Percentiles rank a stretch among this genome's conserved stretches.
These are phyloP conservation scores for Aspergillus bridgeri DNA, from an alignment of 495 filamentous ascomycete species.

Conservation along the genomic window DNA sequence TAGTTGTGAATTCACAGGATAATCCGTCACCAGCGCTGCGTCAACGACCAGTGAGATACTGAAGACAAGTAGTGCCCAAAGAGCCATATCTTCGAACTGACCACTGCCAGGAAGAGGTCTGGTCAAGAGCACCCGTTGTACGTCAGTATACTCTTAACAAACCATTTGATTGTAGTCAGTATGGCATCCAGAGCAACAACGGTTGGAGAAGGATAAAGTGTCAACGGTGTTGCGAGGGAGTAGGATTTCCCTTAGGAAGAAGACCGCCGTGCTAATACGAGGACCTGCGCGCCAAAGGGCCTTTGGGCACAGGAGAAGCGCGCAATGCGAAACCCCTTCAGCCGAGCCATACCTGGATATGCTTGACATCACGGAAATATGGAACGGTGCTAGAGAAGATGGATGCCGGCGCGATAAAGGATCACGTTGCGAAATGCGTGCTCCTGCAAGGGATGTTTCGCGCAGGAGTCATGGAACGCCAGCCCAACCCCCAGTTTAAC, in stretches of 20 bases:
- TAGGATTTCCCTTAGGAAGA: conserved; percentile 1
- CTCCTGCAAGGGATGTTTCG: conserved; percentile 39
- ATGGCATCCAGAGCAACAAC: not conserved
- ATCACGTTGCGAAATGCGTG: conserved; percentile 35
- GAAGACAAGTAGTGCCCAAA: conserved; percentile 29
- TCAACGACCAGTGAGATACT: conserved; percentile 31
- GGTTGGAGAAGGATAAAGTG: conserved; percentile 12
- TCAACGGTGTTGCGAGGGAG: not conserved
- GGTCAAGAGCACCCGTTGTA: conserved; percentile 15
- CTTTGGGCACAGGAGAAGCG: conserved; percentile 31
- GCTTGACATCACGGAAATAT: conserved; percentile 43
- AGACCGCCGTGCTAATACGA: conserved; percentile 20
- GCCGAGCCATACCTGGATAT: conserved; percentile 48
- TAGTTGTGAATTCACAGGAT: conserved; percentile 74
- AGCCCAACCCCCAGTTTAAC: conserved; percentile 19
- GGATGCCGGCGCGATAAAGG: conserved; percentile 15
- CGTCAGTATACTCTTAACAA: conserved; percentile 1
- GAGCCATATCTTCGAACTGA: conserved; percentile 27
- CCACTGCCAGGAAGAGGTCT: conserved; percentile 11
- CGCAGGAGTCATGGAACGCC: conserved; percentile 25
- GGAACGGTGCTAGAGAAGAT: conserved; percentile 27
- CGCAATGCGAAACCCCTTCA: conserved; percentile 33
- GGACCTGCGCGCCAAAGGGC: conserved; percentile 31
- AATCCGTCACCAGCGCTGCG: conserved; percentile 51
- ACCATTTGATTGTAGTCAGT: conserved; percentile 5